phyloP scores from a whole-genome alignment of 352 stramenopile species.

The Sclerospora graminicola region DNA sequence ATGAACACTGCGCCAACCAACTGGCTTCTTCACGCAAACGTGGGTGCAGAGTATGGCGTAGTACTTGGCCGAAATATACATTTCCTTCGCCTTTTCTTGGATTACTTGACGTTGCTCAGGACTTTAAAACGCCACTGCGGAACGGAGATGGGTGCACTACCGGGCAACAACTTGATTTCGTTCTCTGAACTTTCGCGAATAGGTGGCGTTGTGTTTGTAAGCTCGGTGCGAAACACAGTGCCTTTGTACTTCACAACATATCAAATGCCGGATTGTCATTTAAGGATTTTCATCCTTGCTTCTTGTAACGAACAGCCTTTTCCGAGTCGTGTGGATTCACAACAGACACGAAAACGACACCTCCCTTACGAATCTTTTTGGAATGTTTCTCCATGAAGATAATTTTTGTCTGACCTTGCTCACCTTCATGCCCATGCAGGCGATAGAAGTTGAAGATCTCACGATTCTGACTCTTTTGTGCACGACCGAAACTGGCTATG shows the following conservation, averaged over 20 bases:
- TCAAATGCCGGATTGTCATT: too few species aligned
- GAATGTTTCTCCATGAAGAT: not conserved
- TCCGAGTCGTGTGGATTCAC: conserved; percentile 7
- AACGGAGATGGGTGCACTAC: too few species aligned
- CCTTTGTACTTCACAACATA: too few species aligned
- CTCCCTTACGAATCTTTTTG: not conserved
- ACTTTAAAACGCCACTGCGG: too few species aligned
- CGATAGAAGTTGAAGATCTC: conserved; percentile 11
- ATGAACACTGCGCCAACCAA: conserved; percentile 4
- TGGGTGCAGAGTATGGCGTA: not conserved
- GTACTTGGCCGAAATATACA: not conserved
- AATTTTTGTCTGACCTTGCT: not conserved
- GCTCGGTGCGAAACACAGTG: too few species aligned
- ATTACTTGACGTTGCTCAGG: too few species aligned
- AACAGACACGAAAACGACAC: conserved; percentile 3
- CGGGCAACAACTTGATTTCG: too few species aligned
- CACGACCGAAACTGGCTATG: too few species aligned
- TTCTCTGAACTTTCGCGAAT: too few species aligned
- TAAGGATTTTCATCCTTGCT: conserved; percentile 2
- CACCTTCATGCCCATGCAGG: conserved; percentile 1
- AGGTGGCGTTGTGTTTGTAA: too few species aligned
- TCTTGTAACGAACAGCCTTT: conserved; percentile 5
- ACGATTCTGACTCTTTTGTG: not conserved
- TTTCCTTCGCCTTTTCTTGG: too few species aligned
- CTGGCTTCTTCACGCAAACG: conserved; percentile 1